Conservation (phyloP, 805 yeast species). For the Saccharomycopsis vini region DNA sequence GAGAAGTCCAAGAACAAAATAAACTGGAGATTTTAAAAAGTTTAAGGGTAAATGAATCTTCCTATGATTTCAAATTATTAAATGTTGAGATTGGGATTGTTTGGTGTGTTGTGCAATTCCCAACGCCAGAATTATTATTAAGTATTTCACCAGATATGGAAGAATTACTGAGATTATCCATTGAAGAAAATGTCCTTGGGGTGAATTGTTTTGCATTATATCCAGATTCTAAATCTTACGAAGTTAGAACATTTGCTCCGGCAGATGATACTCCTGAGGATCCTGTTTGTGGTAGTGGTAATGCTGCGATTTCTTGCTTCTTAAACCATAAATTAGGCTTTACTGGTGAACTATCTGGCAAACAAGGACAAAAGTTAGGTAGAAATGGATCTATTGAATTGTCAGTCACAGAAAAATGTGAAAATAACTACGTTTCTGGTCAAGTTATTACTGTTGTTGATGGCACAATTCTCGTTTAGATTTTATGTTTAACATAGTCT, state of each 20-base stretch:
- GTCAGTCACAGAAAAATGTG: slow-evolving; percentile 19
- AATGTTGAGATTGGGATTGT: not conserved
- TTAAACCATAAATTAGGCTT: slow-evolving; percentile 23
- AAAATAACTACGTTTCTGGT: slow-evolving; percentile 31
- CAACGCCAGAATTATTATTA: slow-evolving; percentile 27
- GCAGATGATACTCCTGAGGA: slow-evolving; percentile 34
- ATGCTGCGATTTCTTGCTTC: slow-evolving; percentile 27
- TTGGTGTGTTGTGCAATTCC: slow-evolving; percentile 34
- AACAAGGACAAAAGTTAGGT: slow-evolving; percentile 32
- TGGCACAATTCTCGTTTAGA: not conserved
- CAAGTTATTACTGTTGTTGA: slow-evolving; percentile 27
- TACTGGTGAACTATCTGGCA: slow-evolving; percentile 22
- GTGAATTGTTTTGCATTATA: slow-evolving; percentile 31
- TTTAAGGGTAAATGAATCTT: not conserved
- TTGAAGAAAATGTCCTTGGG: slow-evolving; percentile 26
- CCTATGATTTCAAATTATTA: not conserved
- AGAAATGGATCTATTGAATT: slow-evolving; percentile 33
- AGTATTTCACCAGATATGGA: slow-evolving; percentile 28
- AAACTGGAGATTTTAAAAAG: not conserved
- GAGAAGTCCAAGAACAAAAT: not conserved
- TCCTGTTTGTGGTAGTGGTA: slow-evolving; percentile 50
- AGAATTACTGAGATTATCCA: slow-evolving; percentile 21
- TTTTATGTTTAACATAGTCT: too few relatives aligned
- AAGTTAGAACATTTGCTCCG: slow-evolving; percentile 39
- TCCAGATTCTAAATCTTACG: slow-evolving; percentile 21